phyloP scores from a whole-genome alignment of 768 basidiomycete genomes.

The Cystofilobasidium macerans region DNA sequence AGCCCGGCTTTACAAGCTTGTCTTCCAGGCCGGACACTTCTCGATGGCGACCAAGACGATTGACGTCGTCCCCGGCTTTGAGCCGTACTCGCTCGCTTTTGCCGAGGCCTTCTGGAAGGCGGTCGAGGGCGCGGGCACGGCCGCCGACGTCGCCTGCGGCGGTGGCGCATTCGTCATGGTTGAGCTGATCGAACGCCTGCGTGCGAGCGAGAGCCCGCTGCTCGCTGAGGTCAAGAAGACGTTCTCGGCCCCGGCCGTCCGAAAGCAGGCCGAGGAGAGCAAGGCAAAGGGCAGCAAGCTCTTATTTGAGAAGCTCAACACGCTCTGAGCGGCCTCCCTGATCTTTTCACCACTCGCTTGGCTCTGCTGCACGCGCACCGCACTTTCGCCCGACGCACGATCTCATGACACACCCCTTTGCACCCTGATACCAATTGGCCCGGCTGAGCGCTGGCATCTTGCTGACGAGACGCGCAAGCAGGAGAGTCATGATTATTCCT shows the following conservation, averaged over 20 bases:
- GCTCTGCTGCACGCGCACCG: neutral
- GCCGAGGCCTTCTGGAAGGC: slow-evolving; percentile 32
- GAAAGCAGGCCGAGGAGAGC: slow-evolving; percentile 45
- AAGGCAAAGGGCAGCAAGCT: slow-evolving; percentile 61
- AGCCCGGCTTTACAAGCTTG: slow-evolving; percentile 72
- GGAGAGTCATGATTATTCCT: no score
- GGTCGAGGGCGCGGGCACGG: slow-evolving; percentile 33
- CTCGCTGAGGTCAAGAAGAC: slow-evolving; percentile 45
- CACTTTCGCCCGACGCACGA: neutral
- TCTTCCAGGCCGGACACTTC: slow-evolving; percentile 85
- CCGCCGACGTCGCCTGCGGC: slow-evolving; percentile 48
- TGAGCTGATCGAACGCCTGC: slow-evolving; percentile 55
- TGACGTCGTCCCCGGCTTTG: slow-evolving; percentile 35
- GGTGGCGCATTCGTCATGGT: slow-evolving; percentile 66
- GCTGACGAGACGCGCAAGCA: no score
- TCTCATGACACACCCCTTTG: neutral
- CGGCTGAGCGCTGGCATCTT: no score
- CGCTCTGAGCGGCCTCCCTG: neutral
- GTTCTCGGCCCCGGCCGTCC: slow-evolving; percentile 47
- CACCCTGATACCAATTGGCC: no score
- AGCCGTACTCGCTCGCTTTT: slow-evolving; percentile 28
- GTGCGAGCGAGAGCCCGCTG: slow-evolving; percentile 32
- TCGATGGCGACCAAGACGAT: slow-evolving; percentile 52
- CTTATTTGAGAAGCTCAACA: slow-evolving; percentile 49
- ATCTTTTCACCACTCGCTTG: neutral